Conservation (phyloP, 2,329 filamentous ascomycete genomes). For the Colletotrichum tabaci region DNA sequence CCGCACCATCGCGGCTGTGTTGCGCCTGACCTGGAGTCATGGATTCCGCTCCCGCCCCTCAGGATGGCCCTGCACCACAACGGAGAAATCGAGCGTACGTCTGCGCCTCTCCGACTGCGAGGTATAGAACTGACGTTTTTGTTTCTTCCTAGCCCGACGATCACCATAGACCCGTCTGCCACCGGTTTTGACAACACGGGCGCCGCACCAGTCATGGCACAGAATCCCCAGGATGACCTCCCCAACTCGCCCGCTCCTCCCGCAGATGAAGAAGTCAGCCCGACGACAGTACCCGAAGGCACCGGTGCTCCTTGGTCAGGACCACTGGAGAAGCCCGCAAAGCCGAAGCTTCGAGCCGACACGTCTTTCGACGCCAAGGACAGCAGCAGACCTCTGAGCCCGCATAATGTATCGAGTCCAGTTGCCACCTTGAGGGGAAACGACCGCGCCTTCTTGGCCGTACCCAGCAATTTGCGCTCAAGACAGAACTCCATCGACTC, state of each 20-base stretch:
- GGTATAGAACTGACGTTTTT: slow-evolving; percentile 37
- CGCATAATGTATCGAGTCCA: slow-evolving; percentile 79
- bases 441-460: slow-evolving; percentile 73
- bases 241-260: slow-evolving; percentile 54
- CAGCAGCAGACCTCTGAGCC: slow-evolving; percentile 72
- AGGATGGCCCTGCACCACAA: slow-evolving; percentile 37
- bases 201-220: slow-evolving; percentile 49
- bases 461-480: slow-evolving; percentile 73
- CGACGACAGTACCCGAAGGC: slow-evolving; percentile 55
- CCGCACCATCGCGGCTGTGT: slow-evolving; percentile 33
- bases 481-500: slow-evolving; percentile 81
- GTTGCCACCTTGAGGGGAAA: slow-evolving; percentile 59
- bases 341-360: slow-evolving; percentile 66
- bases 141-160: slow-evolving; percentile 60
- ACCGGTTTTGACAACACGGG: slow-evolving; percentile 48
- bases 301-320: slow-evolving; percentile 46
- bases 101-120: slow-evolving; percentile 4
- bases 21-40: slow-evolving; percentile 20
- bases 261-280: slow-evolving; percentile 59
- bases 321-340: slow-evolving; percentile 45
- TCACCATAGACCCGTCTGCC: slow-evolving; percentile 68
- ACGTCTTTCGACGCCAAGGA: slow-evolving; percentile 77
- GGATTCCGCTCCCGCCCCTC: slow-evolving; percentile 34
- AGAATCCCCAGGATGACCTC: slow-evolving; percentile 45
- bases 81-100: slow-evolving; percentile 58